A percentile compares a stretch with the other conserved stretches of the same genome.
phyloP scores from a whole-genome alignment of 2,329 filamentous ascomycete genomes.

The Ceratocystis variospora region DNA sequence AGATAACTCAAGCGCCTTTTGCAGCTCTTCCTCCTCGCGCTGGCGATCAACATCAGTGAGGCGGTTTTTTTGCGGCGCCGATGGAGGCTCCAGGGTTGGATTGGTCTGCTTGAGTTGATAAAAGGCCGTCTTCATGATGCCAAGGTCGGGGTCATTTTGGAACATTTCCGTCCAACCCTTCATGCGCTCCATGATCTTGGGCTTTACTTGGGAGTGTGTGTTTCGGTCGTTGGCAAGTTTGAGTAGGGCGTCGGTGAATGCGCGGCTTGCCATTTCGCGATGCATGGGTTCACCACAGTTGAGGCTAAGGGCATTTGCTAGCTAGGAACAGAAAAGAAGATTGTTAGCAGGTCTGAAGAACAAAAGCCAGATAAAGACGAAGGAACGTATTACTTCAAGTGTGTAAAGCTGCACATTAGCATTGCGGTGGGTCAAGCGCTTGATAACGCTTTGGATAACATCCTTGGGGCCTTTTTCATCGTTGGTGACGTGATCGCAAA shows the following conservation, averaged over 20 bases:
- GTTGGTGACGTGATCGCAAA: slow-evolving; percentile 45
- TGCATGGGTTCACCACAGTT: slow-evolving; percentile 82
- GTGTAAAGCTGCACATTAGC: slow-evolving; percentile 95
- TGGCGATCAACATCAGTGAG: slow-evolving; percentile 81
- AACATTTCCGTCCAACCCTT: slow-evolving; percentile 96
- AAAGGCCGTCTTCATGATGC: slow-evolving; percentile 95
- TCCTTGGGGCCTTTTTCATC: slow-evolving; percentile 57
- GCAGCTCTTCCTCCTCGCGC: slow-evolving; percentile 93
- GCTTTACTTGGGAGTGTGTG: slow-evolving; percentile 90
- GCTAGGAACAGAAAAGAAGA: slow-evolving; percentile 32
- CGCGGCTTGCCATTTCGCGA: slow-evolving; percentile 76
- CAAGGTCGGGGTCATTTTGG: slow-evolving; percentile 71
- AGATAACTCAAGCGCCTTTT: slow-evolving; percentile 87
- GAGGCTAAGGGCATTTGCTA: slow-evolving; percentile 80
- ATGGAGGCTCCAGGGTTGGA: slow-evolving; percentile 79
- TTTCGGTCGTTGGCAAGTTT: slow-evolving; percentile 88
- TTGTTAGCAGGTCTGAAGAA: background rate
- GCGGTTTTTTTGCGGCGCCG: slow-evolving; percentile 81
- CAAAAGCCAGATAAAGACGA: background rate
- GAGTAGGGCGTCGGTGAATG: slow-evolving; percentile 86
- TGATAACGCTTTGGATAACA: slow-evolving; percentile 79
- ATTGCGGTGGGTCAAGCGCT: slow-evolving; percentile 80
- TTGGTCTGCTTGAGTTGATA: slow-evolving; percentile 71
- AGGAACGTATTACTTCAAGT: slow-evolving; percentile 48
- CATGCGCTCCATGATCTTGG: slow-evolving; percentile 95